These are phyloP conservation scores for Plasmodium knowlesi DNA, from an alignment of 169 alveolate species.

Conservation along the genomic window DNA sequence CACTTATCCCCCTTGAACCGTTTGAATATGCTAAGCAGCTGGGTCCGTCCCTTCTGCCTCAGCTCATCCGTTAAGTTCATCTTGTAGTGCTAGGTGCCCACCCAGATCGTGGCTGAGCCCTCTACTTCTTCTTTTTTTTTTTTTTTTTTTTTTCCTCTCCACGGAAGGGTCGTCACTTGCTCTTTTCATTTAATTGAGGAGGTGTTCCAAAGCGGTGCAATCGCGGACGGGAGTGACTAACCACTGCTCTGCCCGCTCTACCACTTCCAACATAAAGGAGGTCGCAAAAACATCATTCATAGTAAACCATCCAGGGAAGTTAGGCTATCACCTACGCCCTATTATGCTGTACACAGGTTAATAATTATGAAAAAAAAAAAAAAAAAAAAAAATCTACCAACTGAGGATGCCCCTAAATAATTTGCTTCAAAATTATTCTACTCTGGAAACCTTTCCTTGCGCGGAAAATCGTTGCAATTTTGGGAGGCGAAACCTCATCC, in stretches of 20 bases:
- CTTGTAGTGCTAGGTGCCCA: neutral
- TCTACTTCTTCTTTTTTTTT: neutral
- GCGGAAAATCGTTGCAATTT: neutral
- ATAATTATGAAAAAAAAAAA: neutral
- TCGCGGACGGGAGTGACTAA: neutral
- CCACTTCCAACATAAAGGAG: neutral
- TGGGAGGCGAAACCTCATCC: neutral
- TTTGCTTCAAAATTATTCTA: neutral
- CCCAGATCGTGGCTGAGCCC: neutral
- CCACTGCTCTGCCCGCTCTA: neutral
- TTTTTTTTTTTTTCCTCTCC: neutral
- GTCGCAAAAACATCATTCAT: neutral
- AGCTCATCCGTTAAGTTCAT: constrained; percentile 10
- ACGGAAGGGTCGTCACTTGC: neutral
- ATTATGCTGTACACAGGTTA: no score
- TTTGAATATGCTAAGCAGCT: constrained; percentile 18
- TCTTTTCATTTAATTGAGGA: neutral
- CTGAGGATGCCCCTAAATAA: neutral
- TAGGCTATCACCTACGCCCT: neutral
- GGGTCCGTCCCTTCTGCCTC: constrained; percentile 21
- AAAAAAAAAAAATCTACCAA: neutral
- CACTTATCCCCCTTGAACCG: constrained; percentile 30
- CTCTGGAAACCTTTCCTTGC: neutral
- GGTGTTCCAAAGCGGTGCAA: neutral
- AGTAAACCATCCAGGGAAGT: neutral